Evolutionary conservation across 495 filamentous ascomycete species (phyloP).

Genomic region (Letharia columbiana): DNA sequence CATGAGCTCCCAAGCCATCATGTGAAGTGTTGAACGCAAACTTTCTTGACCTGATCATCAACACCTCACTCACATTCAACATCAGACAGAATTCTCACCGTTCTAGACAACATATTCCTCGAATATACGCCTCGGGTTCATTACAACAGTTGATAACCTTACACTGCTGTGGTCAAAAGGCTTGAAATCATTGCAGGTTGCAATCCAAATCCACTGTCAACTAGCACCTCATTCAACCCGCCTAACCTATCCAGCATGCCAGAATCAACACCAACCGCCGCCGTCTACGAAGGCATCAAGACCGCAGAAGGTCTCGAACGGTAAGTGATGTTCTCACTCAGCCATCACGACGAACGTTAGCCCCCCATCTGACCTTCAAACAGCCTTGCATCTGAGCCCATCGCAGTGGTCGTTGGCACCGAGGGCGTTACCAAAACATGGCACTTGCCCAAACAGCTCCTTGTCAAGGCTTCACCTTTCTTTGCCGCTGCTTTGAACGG

Average conservation of each 20-base stretch:
- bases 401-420: not conserved
- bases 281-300: constrained; percentile 2
- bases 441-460: constrained; percentile 11
- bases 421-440: not conserved
- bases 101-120: not conserved
- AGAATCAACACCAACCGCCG: not conserved
- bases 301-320: not conserved
- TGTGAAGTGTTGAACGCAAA: not conserved
- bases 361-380: not conserved
- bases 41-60: not conserved
- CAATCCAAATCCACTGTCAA: not conserved
- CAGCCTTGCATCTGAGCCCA: not conserved
- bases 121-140: not conserved
- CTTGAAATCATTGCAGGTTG: not conserved
- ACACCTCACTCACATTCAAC: not conserved
- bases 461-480: constrained; percentile 12
- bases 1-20: too few relatives aligned
- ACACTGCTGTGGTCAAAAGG: not conserved
- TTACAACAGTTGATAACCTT: not conserved
- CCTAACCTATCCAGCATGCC: not conserved
- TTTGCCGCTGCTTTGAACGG: constrained; percentile 7
- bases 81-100: not conserved
- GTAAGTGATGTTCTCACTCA: not conserved
- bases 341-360: not conserved
- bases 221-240: not conserved